Base-by-base conservation (phyloP, 2,329 filamentous ascomycete genomes). In the Sarocladiaceae sp. region DNA sequence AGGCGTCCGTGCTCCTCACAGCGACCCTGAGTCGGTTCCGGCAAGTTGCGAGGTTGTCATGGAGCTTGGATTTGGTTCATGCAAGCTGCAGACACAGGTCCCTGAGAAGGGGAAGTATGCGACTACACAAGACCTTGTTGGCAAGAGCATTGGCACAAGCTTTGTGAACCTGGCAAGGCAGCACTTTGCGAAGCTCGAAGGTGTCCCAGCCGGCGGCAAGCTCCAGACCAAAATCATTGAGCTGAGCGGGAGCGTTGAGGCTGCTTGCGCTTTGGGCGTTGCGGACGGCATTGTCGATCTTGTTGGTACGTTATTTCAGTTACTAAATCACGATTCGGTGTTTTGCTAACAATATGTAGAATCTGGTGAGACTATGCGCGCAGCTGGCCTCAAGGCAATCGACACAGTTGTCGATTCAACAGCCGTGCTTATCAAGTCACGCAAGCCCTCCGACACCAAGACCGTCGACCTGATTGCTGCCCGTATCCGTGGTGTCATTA, bases 251-350 rank as follows among this genome's bases (percentile, higher is more conserved):
- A 97, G 93, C 77, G 94, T 99, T 29, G 94, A 99, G 74, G 93
- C 94, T 50, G 93, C 94, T 35, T 99, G 94, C 66, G 93, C 94
- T 18, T 76, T 99, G 52, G 94, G 94, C 51, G 92, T 97, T 25
- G 94, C 94, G 39, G 93, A 97, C 67, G 94, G 93, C 49, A 97
- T 99, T 67, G 91, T 99, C 44, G 94, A 99, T 73, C 84, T 99
- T 53, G 94, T 99, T 65, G 91, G 90, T 94, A 71, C 67, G 88
- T 82, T n/a, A n/a, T n/a, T n/a, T n/a, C n/a, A n/a, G n/a, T n/a
- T n/a, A n/a, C n/a, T n/a, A n/a, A n/a, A n/a, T n/a, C n/a, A n/a
- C n/a, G n/a, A n/a, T n/a, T n/a, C n/a, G n/a, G n/a, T n/a, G n/a
- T n/a, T n/a, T n/a, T n/a, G n/a, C n/a, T n/a, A n/a, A n/a, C n/a